Percentiles rank a stretch among this genome's conserved stretches.
These are phyloP conservation scores for Huntiella savannae DNA, from an alignment of 2,329 filamentous ascomycete genomes.

Conservation along the genomic window DNA sequence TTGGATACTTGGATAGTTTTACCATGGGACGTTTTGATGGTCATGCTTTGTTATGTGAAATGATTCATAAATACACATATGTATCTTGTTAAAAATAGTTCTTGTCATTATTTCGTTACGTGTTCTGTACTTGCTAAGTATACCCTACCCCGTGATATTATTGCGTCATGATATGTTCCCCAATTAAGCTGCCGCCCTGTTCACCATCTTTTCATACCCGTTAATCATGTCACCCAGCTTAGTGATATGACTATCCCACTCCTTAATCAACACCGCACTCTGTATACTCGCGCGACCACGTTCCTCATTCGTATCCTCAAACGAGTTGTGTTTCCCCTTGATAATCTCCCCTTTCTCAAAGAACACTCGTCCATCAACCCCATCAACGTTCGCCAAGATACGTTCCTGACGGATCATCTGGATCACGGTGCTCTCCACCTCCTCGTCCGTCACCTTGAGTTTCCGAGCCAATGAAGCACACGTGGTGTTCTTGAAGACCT, in stretches of 20 bases:
- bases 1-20: no score
- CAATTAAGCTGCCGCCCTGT: no score
- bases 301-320: constrained; percentile 30
- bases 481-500: constrained; percentile 58
- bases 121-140: no score
- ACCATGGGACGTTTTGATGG: no score
- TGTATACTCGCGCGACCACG: constrained; percentile 44
- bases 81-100: no score
- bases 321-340: background rate
- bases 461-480: constrained; percentile 58
- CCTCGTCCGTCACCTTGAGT: constrained; percentile 58
- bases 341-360: constrained; percentile 56
- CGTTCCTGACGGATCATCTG: constrained; percentile 92
- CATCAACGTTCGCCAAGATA: constrained; percentile 75
- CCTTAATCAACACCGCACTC: constrained; percentile 52
- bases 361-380: constrained; percentile 73
- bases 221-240: background rate
- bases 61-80: no score
- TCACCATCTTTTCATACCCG: background rate
- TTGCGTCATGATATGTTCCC: no score
- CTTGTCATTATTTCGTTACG: no score
- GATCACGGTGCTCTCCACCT: constrained; percentile 79
- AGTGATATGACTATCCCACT: constrained; percentile 71
- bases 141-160: no score
- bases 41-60: no score